These are phyloP conservation scores for Calendula officinalis DNA, from an alignment of 129 eudicot genomes.

Conservation along the genomic window DNA sequence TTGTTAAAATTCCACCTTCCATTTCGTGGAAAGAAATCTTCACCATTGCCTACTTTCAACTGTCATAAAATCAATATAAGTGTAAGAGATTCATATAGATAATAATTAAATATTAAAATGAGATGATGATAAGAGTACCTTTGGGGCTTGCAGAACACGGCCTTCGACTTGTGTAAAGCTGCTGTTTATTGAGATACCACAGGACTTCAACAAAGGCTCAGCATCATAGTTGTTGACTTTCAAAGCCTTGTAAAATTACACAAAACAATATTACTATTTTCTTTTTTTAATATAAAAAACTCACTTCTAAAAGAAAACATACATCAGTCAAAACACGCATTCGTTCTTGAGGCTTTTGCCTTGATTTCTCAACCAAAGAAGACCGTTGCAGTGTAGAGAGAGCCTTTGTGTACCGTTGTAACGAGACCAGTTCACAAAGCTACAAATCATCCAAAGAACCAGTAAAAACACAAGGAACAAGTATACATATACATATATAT, in stretches of 20 bases:
- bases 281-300: background rate
- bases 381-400: slow-evolving; percentile 55
- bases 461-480: too few species aligned
- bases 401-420: slow-evolving; percentile 76
- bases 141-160: slow-evolving; percentile 68
- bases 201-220: slow-evolving; percentile 69
- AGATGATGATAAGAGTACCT: slow-evolving; percentile 33
- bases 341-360: slow-evolving; percentile 73
- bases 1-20: slow-evolving; percentile 69
- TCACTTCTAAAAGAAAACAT: slow-evolving; percentile 1
- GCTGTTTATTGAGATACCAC: slow-evolving; percentile 65
- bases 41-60: slow-evolving; percentile 67
- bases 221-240: slow-evolving; percentile 53
- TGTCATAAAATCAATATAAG: slow-evolving; percentile 24
- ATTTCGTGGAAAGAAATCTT: slow-evolving; percentile 55
- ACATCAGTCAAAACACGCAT: slow-evolving; percentile 61
- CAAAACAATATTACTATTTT: background rate
- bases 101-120: background rate
- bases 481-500: too few species aligned
- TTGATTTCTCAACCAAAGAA: slow-evolving; percentile 66
- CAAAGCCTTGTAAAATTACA: slow-evolving; percentile 40
- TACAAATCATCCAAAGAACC: too few species aligned
- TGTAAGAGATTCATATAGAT: background rate
- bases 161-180: slow-evolving; percentile 64
- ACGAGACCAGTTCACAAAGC: slow-evolving; percentile 64